These are phyloP conservation scores for Botryosphaeria agaves DNA, from an alignment of 2,329 filamentous ascomycete genomes.

Conservation along the genomic window DNA sequence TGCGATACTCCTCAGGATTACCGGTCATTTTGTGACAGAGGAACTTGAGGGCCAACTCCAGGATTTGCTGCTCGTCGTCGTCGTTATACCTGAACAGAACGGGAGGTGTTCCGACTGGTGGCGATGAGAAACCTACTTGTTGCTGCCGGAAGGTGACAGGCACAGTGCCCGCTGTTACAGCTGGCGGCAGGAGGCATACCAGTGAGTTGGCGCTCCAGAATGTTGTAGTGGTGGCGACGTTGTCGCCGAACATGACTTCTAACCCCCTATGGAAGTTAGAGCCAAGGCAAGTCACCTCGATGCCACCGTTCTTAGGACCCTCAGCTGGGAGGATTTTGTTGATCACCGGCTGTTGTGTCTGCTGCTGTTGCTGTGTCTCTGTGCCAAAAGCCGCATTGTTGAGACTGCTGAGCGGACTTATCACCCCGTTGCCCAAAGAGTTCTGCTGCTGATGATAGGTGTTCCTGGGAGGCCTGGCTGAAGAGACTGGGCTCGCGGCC, in stretches of 20 bases:
- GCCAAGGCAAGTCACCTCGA: slow-evolving; percentile 73
- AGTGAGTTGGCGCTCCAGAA: slow-evolving; percentile 70
- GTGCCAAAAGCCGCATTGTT: slow-evolving; percentile 33
- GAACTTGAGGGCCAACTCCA: slow-evolving; percentile 38
- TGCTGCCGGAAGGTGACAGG: slow-evolving; percentile 50
- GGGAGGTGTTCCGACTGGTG: slow-evolving; percentile 21
- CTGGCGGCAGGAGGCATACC: slow-evolving; percentile 61
- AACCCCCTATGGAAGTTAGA: slow-evolving; percentile 63
- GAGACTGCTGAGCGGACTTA: slow-evolving; percentile 31
- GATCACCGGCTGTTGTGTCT: slow-evolving; percentile 2
- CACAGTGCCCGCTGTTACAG: slow-evolving; percentile 48
- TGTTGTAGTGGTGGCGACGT: slow-evolving; percentile 51
- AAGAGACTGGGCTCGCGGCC: slow-evolving; percentile 51
- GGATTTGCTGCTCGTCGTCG: slow-evolving; percentile 49
- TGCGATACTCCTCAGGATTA: slow-evolving; percentile 9
- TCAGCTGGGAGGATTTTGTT: slow-evolving; percentile 63
- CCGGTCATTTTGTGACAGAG: slow-evolving; percentile 17
- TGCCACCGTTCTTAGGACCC: slow-evolving; percentile 66
- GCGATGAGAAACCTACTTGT: slow-evolving; percentile 25
- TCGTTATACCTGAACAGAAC: slow-evolving; percentile 52
- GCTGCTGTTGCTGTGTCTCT: slow-evolving; percentile 12
- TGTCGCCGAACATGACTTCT: slow-evolving; percentile 71
- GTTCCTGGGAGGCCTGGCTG: slow-evolving; percentile 4
- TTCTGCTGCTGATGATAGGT: slow-evolving; percentile 8
- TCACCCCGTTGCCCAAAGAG: slow-evolving; percentile 3